Percentiles rank a stretch among this genome's conserved stretches.
Evolutionary conservation across 306 rosid genomes (phyloP).

Genomic region (Pachyrhizus erosus): DNA sequence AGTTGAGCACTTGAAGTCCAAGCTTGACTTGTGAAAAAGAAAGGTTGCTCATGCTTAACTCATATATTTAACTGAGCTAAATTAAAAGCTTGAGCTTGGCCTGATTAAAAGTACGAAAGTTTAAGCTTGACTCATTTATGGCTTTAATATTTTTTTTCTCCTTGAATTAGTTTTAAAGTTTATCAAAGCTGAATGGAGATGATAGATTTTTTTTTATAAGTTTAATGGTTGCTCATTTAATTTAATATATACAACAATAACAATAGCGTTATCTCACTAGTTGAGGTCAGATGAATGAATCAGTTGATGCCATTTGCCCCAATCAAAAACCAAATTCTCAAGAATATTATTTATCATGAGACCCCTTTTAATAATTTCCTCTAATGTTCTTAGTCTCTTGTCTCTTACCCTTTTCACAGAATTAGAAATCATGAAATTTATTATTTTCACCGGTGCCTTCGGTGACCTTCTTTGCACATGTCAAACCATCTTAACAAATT

Average conservation of each 20-base stretch:
- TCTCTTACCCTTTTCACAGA: not conserved
- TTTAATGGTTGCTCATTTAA: not conserved
- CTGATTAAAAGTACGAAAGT: not conserved
- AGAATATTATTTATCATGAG: not conserved
- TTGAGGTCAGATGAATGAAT: not conserved
- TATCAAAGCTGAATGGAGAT: not conserved
- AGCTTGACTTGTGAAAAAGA: not conserved
- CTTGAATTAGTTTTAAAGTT: not conserved
- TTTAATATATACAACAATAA: not conserved
- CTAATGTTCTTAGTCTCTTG: not conserved
- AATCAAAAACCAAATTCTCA: not conserved
- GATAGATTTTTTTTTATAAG: not conserved
- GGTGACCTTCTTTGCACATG: not conserved
- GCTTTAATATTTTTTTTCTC: not conserved
- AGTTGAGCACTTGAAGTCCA: not conserved
- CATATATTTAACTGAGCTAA: not conserved
- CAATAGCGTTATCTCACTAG: not conserved
- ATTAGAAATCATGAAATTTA: not conserved
- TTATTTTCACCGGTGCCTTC: not conserved
- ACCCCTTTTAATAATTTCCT: not conserved
- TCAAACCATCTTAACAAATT: not conserved
- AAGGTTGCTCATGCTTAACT: not conserved
- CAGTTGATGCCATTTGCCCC: not conserved
- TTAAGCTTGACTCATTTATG: conserved; percentile 2
- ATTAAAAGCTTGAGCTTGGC: not conserved